These are phyloP conservation scores for Penicillium coffeae DNA, from an alignment of 495 filamentous ascomycete genomes.

Conservation along the genomic window DNA sequence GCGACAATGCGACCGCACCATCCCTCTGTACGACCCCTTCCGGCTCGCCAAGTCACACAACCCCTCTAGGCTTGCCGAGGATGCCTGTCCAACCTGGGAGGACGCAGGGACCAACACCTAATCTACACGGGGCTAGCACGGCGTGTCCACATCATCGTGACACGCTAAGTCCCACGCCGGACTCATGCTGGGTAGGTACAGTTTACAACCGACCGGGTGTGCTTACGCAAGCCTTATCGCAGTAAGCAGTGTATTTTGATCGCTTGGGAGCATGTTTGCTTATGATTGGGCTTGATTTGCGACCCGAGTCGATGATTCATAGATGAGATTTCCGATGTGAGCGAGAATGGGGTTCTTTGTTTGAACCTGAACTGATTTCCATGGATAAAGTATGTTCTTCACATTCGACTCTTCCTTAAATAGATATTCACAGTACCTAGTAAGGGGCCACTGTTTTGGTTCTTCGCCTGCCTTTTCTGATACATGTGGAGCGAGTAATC, in stretches of 20 bases:
- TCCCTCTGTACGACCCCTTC: conserved; percentile 13
- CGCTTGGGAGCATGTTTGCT: not conserved
- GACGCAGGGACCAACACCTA: conserved; percentile 24
- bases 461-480: too few relatives aligned
- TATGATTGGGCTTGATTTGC: not conserved
- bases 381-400: too few relatives aligned
- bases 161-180: not conserved
- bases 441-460: too few relatives aligned
- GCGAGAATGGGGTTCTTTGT: not conserved
- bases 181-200: not conserved
- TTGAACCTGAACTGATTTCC: not conserved
- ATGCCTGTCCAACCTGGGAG: conserved; percentile 15
- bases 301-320: not conserved
- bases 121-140: conserved; percentile 2
- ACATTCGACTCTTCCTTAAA: too few relatives aligned
- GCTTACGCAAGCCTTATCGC: not conserved
- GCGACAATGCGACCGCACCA: conserved; percentile 19
- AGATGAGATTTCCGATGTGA: not conserved
- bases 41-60: conserved; percentile 17
- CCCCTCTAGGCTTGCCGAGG: conserved; percentile 17
- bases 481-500: too few relatives aligned
- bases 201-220: not conserved
- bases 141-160: conserved; percentile 1
- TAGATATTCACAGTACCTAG: too few relatives aligned
- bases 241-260: not conserved